These are phyloP conservation scores for Anthoceros angustus DNA, from an alignment of 225 moss, liverwort and hornwort species.

Conservation along the genomic window DNA sequence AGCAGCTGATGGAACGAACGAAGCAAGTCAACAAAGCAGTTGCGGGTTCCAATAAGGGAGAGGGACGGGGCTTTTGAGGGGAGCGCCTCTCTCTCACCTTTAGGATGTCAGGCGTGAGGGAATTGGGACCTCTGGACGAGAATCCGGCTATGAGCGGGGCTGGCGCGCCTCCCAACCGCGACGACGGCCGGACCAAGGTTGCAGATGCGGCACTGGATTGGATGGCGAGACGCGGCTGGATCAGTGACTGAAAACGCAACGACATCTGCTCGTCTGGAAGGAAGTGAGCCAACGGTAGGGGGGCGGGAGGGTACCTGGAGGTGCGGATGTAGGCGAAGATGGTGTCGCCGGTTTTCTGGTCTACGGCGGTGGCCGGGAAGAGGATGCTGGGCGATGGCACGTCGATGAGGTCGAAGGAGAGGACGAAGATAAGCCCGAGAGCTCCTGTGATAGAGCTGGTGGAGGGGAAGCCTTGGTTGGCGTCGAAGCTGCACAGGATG, in stretches of 20 bases:
- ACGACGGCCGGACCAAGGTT: neutral
- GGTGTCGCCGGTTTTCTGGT: neutral
- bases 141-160: constrained; percentile 7
- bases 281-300: neutral
- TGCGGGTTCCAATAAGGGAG: neutral
- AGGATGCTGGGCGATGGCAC: neutral
- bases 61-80: neutral
- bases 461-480: neutral
- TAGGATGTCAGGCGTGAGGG: constrained; percentile 9
- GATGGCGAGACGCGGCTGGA: neutral
- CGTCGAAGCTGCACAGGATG: constrained; percentile 8
- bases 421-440: constrained; percentile 12
- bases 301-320: neutral
- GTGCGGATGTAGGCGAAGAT: constrained; percentile 8
- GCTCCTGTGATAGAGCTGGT: neutral
- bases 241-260: neutral
- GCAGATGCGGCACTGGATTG: constrained; percentile 6
- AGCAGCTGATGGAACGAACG: neutral
- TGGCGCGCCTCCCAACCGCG: constrained; percentile 6
- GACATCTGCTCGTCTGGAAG: neutral
- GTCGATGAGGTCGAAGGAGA: neutral
- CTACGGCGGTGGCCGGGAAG: constrained; percentile 4
- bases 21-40: neutral
- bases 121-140: constrained; percentile 16
- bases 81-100: constrained; percentile 7